Conservation (phyloP, 495 filamentous ascomycete species). For the Trichoderma orchidacearum region DNA sequence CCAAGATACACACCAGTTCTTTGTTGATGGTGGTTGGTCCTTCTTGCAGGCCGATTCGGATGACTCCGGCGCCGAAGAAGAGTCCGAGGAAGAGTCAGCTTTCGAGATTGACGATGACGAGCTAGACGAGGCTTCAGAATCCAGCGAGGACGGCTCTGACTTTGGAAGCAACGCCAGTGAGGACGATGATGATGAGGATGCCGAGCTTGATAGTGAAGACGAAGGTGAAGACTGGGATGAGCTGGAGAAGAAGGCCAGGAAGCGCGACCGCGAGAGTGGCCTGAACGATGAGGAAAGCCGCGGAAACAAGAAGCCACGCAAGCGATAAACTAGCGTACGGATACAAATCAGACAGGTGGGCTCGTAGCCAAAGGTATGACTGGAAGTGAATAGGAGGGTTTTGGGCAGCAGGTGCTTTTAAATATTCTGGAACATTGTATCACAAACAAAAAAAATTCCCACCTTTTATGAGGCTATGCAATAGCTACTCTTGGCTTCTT, state of each 20-base stretch:
- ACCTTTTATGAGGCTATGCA: neutral
- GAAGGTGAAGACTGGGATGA: constrained; percentile 90
- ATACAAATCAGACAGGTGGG: neutral
- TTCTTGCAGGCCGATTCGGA: constrained; percentile 84
- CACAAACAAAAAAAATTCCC: neutral
- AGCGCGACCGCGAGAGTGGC: constrained; percentile 65
- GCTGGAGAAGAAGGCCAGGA: constrained; percentile 78
- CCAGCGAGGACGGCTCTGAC: constrained; percentile 76
- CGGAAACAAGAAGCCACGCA: constrained; percentile 26
- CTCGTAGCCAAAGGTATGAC: neutral
- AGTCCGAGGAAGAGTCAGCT: constrained; percentile 71
- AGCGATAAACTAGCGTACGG: neutral
- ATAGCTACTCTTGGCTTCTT: neutral
- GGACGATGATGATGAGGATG: constrained; percentile 53
- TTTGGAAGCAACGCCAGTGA: constrained; percentile 78
- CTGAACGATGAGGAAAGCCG: constrained; percentile 51
- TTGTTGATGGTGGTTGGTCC: constrained; percentile 87
- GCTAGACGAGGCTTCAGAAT: constrained; percentile 63
- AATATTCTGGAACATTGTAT: neutral
- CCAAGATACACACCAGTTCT: constrained; percentile 87
- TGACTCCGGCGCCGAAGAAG: constrained; percentile 63
- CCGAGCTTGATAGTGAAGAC: constrained; percentile 54
- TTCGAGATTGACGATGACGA: constrained; percentile 86
- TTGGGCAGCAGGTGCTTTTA: neutral
- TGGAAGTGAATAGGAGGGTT: neutral